phyloP scores from a whole-genome alignment of 1,139 yeast species.

The Pichia sp. region DNA sequence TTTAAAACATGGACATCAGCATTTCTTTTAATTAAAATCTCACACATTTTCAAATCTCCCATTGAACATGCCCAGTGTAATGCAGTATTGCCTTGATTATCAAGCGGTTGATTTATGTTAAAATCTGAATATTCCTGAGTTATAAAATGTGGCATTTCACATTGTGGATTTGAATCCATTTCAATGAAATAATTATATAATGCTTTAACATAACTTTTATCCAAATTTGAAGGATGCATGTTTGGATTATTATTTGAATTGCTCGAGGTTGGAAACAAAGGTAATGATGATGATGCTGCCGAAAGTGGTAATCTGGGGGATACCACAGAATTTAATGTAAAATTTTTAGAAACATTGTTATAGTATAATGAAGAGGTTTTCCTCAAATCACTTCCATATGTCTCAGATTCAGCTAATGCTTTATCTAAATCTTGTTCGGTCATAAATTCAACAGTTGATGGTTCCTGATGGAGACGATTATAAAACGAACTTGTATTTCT shows the following conservation, averaged over 20 bases:
- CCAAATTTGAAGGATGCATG: not conserved
- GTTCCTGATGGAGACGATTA: constrained; percentile 18
- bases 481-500: constrained; percentile 4
- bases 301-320: not conserved
- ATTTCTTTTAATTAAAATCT: constrained; percentile 36
- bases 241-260: not conserved
- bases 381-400: constrained; percentile 12
- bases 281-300: not conserved
- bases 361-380: not conserved
- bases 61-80: constrained; percentile 62
- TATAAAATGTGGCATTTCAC: constrained; percentile 25
- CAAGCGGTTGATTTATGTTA: constrained; percentile 46
- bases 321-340: not conserved
- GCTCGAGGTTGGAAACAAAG: not conserved
- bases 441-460: constrained; percentile 33
- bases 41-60: constrained; percentile 48
- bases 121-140: constrained; percentile 32
- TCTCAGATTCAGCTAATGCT: constrained; percentile 27
- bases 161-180: constrained; percentile 26
- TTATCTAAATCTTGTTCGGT: constrained; percentile 37
- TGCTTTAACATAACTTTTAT: constrained; percentile 24
- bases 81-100: constrained; percentile 51
- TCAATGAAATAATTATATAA: constrained; percentile 30
- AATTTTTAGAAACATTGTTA: not conserved
- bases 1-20: constrained; percentile 40